These are phyloP conservation scores for Letharia lupina DNA, from an alignment of 495 filamentous ascomycete genomes.

Conservation along the genomic window DNA sequence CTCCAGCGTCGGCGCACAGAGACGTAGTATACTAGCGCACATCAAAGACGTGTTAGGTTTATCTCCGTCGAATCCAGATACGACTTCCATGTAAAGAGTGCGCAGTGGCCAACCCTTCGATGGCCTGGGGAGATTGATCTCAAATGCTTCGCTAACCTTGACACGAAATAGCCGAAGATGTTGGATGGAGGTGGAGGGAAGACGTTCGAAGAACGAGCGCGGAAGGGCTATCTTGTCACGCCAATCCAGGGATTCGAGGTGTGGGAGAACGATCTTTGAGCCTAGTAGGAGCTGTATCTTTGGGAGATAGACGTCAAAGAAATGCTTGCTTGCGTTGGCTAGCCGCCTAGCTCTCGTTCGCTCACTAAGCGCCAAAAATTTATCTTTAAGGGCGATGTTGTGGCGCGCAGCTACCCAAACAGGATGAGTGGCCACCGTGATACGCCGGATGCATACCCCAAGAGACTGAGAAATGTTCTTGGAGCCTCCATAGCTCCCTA, in stretches of 20 bases:
- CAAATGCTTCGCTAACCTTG: not conserved
- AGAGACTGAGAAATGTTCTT: not conserved
- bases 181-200: slow-evolving; percentile 1
- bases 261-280: slow-evolving; percentile 2
- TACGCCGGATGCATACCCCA: slow-evolving; percentile 5
- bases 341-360: not conserved
- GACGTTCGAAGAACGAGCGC: slow-evolving; percentile 6
- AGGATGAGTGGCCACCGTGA: slow-evolving; percentile 9
- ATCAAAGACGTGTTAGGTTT: not conserved
- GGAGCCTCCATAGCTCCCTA: not conserved
- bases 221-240: not conserved
- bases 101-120: slow-evolving; percentile 1
- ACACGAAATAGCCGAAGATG: slow-evolving; percentile 3
- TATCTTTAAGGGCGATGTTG: not conserved
- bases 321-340: not conserved
- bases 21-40: slow-evolving; percentile 7
- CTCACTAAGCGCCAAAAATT: not conserved
- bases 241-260: slow-evolving; percentile 14
- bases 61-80: not conserved
- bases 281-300: not conserved
- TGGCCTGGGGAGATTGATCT: not conserved
- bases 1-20: slow-evolving; percentile 8
- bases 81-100: not conserved
- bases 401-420: not conserved
- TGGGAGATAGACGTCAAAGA: not conserved